A percentile compares a stretch with the other conserved stretches of the same genome.
Evolutionary conservation across 2,329 filamentous ascomycete species (phyloP).

Genomic region (Xylariales sp.): DNA sequence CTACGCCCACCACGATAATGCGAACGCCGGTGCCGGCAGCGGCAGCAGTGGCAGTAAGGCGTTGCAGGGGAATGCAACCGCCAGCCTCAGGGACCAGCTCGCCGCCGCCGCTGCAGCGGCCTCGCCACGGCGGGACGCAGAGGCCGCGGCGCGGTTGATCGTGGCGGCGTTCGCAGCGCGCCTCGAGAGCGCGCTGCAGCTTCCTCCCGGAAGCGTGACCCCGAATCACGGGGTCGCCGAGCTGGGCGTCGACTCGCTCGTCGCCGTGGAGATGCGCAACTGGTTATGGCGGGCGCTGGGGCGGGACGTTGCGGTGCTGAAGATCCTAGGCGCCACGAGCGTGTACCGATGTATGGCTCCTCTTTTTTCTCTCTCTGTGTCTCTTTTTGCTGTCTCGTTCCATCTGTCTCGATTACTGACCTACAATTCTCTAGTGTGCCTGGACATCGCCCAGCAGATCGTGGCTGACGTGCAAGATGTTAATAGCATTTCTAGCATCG

Average conservation of each 20-base stretch:
- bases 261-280: constrained; percentile 33
- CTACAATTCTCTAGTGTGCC: too few relatives aligned
- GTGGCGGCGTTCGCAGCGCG: constrained; percentile 19
- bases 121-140: too few relatives aligned
- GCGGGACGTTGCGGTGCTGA: constrained; percentile 25
- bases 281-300: constrained; percentile 31
- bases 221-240: constrained; percentile 27
- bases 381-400: too few relatives aligned
- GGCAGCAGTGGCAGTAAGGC: too few relatives aligned
- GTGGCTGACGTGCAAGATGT: too few relatives aligned
- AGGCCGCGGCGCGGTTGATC: constrained; percentile 20
- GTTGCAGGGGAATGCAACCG: too few relatives aligned
- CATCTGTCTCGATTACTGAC: too few relatives aligned
- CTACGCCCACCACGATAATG: constrained; percentile 16
- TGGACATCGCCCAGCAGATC: too few relatives aligned
- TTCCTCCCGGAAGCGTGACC: constrained; percentile 22
- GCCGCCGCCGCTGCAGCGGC: too few relatives aligned
- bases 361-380: too few relatives aligned
- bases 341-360: constrained; percentile 19
- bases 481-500: too few relatives aligned
- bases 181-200: constrained; percentile 26
- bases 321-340: constrained; percentile 21
- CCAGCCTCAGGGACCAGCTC: constrained; percentile 24
- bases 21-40: too few relatives aligned
- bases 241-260: constrained; percentile 36